Base-by-base conservation (phyloP, 305 asterid species). In the Fraxinus sp. region DNA sequence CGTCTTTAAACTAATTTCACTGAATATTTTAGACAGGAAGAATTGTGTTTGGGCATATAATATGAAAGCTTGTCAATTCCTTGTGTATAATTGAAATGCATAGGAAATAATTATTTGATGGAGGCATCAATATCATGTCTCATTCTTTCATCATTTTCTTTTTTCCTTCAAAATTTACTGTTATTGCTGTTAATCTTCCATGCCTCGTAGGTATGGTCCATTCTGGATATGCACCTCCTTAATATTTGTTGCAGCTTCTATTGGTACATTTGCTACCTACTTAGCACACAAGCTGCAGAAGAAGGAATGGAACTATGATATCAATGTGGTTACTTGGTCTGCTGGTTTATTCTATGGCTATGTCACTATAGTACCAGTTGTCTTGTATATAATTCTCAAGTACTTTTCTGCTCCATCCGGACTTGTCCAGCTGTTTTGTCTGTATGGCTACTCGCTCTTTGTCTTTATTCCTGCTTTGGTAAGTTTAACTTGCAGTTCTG, bases 211-310 rank as follows among this genome's bases (percentile, higher is more conserved):
- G 90, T 96, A 95, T 70, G 99, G 99, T 66, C 99, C 99, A 77
- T 95, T 95, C 91, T 95, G 99, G 99, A 95, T 95, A 86, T 95
- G 99, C 94, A 93, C 97, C 37, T 94, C 98, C 80, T 87, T 95
- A 88, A 92, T 94, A 82, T 95, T 95, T 84, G 99, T 95, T 66
- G 99, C 98, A 1, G 99, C 99, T 78, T 87, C 98, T 78, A 94
- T 95, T 83, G 97, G 99, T 80, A 94, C 99, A 84, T 95, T 95
- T 88, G 95, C 93, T 35, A 93, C 98, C 86, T 95, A 91, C 83
- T 73, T 95, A 87, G 88, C 98, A 6, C 98, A 94, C 93, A 95
- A 94, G 88, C 87, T 93, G 78, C 95, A 94, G 77, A 82, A 90
- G 0, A 94, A 92, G 87, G 98, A 92, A 57, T 94, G 96, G 97